A percentile compares a stretch with the other conserved stretches of the same genome.
Evolutionary conservation across 441 rosid species (phyloP).

Genomic region (Brassica hybrid): DNA sequence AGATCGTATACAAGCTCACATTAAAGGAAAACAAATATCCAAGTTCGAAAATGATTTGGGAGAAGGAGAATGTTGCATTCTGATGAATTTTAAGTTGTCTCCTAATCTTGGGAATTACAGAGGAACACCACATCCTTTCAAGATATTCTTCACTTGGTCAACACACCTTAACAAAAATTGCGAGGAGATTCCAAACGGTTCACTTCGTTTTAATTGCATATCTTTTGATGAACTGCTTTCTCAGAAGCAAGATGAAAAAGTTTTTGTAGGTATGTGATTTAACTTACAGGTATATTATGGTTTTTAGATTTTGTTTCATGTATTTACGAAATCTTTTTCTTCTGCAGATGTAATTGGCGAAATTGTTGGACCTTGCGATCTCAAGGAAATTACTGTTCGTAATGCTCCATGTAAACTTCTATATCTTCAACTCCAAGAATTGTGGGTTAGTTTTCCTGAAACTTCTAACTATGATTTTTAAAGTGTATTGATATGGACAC

Average conservation of each 20-base stretch:
- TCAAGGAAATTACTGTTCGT: background rate
- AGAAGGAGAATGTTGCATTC: background rate
- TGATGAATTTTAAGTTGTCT: conserved; percentile 5
- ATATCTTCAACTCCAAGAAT: background rate
- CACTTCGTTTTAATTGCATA: background rate
- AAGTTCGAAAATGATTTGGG: background rate
- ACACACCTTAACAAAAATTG: background rate
- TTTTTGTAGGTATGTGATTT: background rate
- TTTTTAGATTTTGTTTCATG: background rate
- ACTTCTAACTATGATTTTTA: background rate
- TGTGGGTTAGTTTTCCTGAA: background rate
- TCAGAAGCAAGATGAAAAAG: background rate
- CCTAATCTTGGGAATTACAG: background rate
- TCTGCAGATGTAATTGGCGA: conserved; percentile 5
- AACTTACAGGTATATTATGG: background rate
- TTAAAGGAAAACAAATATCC: background rate
- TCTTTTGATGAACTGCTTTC: background rate
- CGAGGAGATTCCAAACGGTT: background rate
- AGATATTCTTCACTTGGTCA: background rate
- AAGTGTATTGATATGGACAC: background rate
- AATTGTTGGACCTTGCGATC: too few species aligned
- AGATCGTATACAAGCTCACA: background rate
- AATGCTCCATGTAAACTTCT: background rate
- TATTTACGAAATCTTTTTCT: background rate
- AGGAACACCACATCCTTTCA: background rate